Evolutionary conservation across 2,329 filamentous ascomycete genomes (phyloP), one percentile per base, ranked within the genome.

Genomic region (Alternaria conjuncta): DNA sequence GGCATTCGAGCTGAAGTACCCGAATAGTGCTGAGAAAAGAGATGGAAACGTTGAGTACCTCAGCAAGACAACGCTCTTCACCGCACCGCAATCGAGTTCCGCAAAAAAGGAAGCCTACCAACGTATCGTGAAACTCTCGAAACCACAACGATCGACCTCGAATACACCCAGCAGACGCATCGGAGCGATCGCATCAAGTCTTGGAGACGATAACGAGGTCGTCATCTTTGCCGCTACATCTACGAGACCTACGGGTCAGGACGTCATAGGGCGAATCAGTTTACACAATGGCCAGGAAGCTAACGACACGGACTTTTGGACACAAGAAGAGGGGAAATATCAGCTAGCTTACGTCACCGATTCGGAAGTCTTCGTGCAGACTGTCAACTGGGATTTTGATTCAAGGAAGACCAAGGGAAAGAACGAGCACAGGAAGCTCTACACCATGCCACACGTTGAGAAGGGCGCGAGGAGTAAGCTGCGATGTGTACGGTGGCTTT

Each of bases 301-400:
- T 1, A 88, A 88, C 72, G 92, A 94, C 77, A 72, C 94, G 55
- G 92, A 94, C 75, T 84, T 94, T 49, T 80, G 87, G 51, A 89
- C 92, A 78, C 86, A 84, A 7, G 86, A 85, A 13, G 83, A 87
- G 15, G 84, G 87, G 36, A 83, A 86, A 43, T 96, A 91, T 77
- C 86, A 90, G 69, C 82, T 97, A 57, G 90, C 90, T 4, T 97
- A 93, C 79, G 94, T 92, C 79, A 89, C 91, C 71, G 89, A 93
- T 67, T 84, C 90, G 75, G 89, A 93, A 69, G 85, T 98, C 53
- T 91, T 89, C 79, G 82, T 91, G 36, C 85, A 92, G 71, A 86
- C 87, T 30, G 80, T 93, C 51, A 80, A 83, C 20, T 84, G 85
- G 45, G 83, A 85, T 63, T 84, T 85, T 53, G 71, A 63, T 7